Base-by-base conservation (phyloP, 495 filamentous ascomycete species). In the Daldinia loculata region DNA sequence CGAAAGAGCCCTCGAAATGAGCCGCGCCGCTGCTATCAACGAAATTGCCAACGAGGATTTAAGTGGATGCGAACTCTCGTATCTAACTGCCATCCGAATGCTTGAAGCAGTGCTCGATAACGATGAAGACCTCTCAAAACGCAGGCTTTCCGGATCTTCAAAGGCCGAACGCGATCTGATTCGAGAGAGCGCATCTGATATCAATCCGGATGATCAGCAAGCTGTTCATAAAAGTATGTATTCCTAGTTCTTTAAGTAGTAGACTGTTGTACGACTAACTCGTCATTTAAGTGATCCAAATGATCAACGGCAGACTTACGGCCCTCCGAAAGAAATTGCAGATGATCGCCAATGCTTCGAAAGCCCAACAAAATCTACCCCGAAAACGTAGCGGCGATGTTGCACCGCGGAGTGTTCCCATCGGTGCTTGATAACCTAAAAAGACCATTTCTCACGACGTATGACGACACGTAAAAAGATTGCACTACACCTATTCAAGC, bases 1-100 rank as follows among this genome's bases (percentile, higher is more conserved):
- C 72, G 96, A 99, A 69, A 92, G 95, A 14, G 95, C 95, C 3
- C 80, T 97, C 24, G 95, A 99, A 78, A 97, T 99, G 95, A 97
- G 93, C 71, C 89, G 93, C 39, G 87, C 92, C 2, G 94, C 95
- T 6, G 95, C 95, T 3, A 95, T 98, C 75, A 97, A 94, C 72
- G 95, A 99, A 80, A 90, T 98, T 58, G 92, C 95, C 8, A 91
- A 92, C 56, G 92, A 96, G 63, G 94, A 99, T 82, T 84, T 99
- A 2, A 79, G 81, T 1, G 95, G 93, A 19, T 97, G 95, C 66
- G 95, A 98, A 75, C 89, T 97, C n/a, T 90, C 91, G 24, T 99
- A 99, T 74, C 82, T 91, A 43, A 98, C 95, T 2, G 93, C 95
- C 0, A 92, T 97, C 65, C 86, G 91, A 27, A 93, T 99, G 92